phyloP scores from a whole-genome alignment of 1,284 basidiomycete genomes.

The Microbotryomycetes sp. region DNA sequence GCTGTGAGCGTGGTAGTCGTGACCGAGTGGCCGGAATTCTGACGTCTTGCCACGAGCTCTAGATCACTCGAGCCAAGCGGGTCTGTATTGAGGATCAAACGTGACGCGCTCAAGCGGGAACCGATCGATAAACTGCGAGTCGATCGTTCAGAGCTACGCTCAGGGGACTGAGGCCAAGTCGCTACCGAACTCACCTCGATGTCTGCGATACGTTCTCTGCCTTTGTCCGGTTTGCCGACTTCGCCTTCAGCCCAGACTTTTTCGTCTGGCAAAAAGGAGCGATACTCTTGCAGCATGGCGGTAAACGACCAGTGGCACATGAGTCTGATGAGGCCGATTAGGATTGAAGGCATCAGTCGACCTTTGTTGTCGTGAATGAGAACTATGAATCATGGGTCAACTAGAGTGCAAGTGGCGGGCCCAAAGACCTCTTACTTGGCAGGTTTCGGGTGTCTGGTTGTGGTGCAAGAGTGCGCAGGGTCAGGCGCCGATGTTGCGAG shows the following conservation, averaged over 20 bases:
- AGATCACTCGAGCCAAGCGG: conserved; percentile 19
- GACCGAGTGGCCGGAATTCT: no score
- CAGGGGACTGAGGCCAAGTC: background rate
- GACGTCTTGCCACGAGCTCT: no score
- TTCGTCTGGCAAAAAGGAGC: conserved; percentile 26
- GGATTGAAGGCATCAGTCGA: conserved; percentile 22
- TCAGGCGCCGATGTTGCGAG: background rate
- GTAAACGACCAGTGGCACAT: conserved; percentile 23
- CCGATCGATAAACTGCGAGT: conserved; percentile 22
- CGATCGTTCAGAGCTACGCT: no score
- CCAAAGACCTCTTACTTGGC: conserved; percentile 7
- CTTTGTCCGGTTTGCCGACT: conserved; percentile 16
- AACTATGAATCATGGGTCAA: conserved; percentile 4
- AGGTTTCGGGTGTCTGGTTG: conserved; percentile 27
- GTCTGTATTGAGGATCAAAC: conserved; percentile 22
- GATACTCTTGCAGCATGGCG: conserved; percentile 19
- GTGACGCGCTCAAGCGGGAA: conserved; percentile 22
- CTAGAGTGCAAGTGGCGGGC: background rate
- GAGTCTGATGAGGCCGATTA: conserved; percentile 18
- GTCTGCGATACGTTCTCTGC: conserved; percentile 22
- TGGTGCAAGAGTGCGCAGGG: no score
- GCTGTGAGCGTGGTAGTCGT: no score
- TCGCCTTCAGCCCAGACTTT: conserved; percentile 17
- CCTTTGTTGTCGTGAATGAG: conserved; percentile 33
- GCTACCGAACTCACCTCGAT: conserved; percentile 9